Conservation (phyloP, 2,329 filamentous ascomycete genomes). For the Calycina herbarum region DNA sequence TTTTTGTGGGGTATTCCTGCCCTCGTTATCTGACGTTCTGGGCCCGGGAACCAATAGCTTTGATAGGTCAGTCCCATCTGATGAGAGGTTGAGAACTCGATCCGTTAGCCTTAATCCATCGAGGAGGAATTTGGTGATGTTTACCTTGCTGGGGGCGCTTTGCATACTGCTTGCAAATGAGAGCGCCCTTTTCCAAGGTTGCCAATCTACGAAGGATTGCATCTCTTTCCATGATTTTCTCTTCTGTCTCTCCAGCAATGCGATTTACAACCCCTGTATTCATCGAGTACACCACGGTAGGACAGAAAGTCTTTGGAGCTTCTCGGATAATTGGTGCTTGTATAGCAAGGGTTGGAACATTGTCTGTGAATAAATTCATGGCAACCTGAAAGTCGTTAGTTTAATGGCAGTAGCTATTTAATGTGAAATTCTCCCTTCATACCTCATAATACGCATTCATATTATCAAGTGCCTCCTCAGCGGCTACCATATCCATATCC, state of each 20-base stretch:
- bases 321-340: slow-evolving; percentile 25
- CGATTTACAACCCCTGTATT: slow-evolving; percentile 14
- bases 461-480: slow-evolving; percentile 27
- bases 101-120: too few species aligned
- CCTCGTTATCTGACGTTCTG: too few species aligned
- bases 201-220: slow-evolving; percentile 18
- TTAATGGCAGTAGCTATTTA: slow-evolving; percentile 1
- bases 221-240: slow-evolving; percentile 21
- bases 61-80: too few species aligned
- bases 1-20: too few species aligned
- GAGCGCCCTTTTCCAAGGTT: slow-evolving; percentile 24
- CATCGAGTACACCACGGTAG: slow-evolving; percentile 26
- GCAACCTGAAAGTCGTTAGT: slow-evolving; percentile 21
- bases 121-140: slow-evolving; percentile 3
- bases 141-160: slow-evolving; percentile 18
- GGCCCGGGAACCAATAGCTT: too few species aligned
- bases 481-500: slow-evolving; percentile 26
- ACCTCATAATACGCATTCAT: slow-evolving; percentile 30
- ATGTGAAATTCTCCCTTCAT: neutral
- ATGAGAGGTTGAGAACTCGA: too few species aligned
- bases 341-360: slow-evolving; percentile 26
- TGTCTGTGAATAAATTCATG: slow-evolving; percentile 28
- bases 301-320: slow-evolving; percentile 24
- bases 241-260: slow-evolving; percentile 26
- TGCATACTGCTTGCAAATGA: slow-evolving; percentile 26